Evolutionary conservation across 176 grass and related monocot genomes (phyloP).

Genomic region (Microstegium vimineum): DNA sequence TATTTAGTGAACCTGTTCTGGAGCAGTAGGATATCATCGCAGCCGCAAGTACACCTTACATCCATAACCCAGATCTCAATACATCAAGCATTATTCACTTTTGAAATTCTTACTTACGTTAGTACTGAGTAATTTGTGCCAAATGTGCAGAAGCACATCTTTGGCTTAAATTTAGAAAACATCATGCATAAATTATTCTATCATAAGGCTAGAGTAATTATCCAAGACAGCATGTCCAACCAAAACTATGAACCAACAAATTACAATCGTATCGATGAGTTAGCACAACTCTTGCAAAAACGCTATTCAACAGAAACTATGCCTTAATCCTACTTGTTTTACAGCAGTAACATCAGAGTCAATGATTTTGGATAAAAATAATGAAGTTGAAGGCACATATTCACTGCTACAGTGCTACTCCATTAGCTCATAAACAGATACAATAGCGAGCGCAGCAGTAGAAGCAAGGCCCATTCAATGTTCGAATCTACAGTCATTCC

Average conservation of each 20-base stretch:
- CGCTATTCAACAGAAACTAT: constrained; percentile 26
- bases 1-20: background rate
- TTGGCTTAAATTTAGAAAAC: background rate
- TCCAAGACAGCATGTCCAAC: constrained; percentile 12
- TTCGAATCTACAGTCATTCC: constrained; percentile 29
- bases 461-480: constrained; percentile 20
- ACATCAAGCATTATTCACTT: background rate
- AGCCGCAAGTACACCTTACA: background rate
- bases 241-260: constrained; percentile 38
- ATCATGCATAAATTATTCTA: constrained; percentile 19
- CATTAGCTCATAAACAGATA: constrained; percentile 34
- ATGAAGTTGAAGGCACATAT: constrained; percentile 46
- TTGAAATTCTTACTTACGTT: background rate
- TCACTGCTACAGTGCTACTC: constrained; percentile 47
- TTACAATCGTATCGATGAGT: constrained; percentile 32
- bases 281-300: constrained; percentile 32
- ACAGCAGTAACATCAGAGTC: constrained; percentile 39
- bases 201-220: background rate
- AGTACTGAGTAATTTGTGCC: background rate
- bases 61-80: background rate
- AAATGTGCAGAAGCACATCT: background rate
- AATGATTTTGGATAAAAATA: constrained; percentile 39
- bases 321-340: constrained; percentile 34
- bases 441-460: constrained; percentile 24
- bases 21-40: background rate